Evolutionary conservation across 192 early-diverging fungal species (phyloP), one percentile per base, ranked within the genome.

Genomic region (Lunasporangiospora selenospora): DNA sequence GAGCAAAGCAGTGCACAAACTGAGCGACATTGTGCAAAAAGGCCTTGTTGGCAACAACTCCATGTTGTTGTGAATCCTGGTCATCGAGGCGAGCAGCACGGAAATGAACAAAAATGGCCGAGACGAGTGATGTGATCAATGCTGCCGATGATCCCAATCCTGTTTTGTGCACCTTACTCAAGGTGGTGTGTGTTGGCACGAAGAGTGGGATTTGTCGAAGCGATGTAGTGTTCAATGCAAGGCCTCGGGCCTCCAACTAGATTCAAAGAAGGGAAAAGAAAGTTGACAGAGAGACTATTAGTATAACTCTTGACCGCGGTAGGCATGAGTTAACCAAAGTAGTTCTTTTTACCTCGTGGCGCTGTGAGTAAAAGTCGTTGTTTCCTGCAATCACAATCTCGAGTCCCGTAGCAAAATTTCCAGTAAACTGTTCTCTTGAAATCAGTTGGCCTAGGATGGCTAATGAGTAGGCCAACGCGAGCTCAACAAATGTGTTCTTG

Each of bases 281-380:
- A n/a, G n/a, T n/a, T n/a, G n/a, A n/a, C n/a, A n/a, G n/a, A n/a
- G n/a, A n/a, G n/a, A n/a, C n/a, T n/a, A n/a, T n/a, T n/a, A n/a
- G n/a, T n/a, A n/a, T n/a, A n/a, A n/a, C n/a, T n/a, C n/a, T n/a
- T n/a, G n/a, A n/a, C n/a, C n/a, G n/a, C n/a, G n/a, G n/a, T n/a
- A n/a, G n/a, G n/a, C n/a, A n/a, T n/a, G n/a, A n/a, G n/a, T n/a
- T n/a, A n/a, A n/a, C n/a, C n/a, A n/a, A n/a, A n/a, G n/a, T n/a
- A n/a, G n/a, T n/a, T n/a, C n/a, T n/a, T n/a, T n/a, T n/a, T n/a
- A 93, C 87, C 87, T 93, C 85, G 18, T 83, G 85, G n/a, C 89
- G 83, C 80, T 98, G 96, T 13, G 98, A 99, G 76, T 99, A 99
- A 77, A 99, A 99, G 77, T 99, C 98, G 65, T 98, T 99, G 80